These are phyloP conservation scores for Theileria annulata DNA, from an alignment of 169 alveolate species.

Conservation along the genomic window DNA sequence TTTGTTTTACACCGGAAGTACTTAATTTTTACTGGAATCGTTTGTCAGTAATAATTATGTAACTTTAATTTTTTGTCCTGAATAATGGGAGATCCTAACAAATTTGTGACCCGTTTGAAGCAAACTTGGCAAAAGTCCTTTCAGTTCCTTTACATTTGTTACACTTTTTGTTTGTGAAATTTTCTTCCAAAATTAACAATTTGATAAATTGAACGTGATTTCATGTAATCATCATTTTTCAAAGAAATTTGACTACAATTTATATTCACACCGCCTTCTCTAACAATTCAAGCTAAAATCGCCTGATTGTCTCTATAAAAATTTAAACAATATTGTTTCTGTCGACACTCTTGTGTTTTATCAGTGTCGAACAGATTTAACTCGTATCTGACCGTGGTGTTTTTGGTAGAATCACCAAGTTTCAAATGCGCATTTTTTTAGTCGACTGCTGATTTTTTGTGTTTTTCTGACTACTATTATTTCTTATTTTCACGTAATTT, in stretches of 20 bases:
- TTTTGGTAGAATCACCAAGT: background rate
- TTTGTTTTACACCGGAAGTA: background rate
- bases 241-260: background rate
- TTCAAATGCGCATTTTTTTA: constrained; percentile 10
- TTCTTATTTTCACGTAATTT: background rate
- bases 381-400: background rate
- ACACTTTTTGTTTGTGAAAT: background rate
- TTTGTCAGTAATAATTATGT: background rate
- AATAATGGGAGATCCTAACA: background rate
- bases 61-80: background rate
- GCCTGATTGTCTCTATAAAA: background rate
- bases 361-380: background rate
- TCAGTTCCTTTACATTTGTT: background rate
- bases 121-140: background rate
- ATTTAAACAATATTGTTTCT: background rate
- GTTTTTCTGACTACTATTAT: background rate
- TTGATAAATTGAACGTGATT: too few species aligned
- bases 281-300: background rate
- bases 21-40: background rate
- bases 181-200: background rate
- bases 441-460: background rate
- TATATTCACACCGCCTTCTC: background rate
- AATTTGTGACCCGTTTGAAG: background rate
- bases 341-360: background rate
- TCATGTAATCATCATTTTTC: background rate